These are phyloP conservation scores for Asparagopsis taxiformis DNA, from an alignment of 31 red algal genomes.

Conservation along the genomic window DNA sequence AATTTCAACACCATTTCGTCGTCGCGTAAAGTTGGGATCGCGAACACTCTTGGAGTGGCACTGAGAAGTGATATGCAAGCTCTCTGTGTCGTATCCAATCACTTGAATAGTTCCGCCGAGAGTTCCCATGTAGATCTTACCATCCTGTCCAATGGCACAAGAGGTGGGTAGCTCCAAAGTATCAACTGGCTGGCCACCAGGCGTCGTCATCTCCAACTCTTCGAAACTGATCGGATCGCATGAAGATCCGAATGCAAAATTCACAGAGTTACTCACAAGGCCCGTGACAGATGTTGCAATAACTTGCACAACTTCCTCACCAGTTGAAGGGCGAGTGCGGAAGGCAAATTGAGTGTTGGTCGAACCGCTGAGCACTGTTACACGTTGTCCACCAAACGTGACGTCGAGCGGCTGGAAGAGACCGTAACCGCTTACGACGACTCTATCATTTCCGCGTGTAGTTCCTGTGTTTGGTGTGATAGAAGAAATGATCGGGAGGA, in stretches of 20 bases:
- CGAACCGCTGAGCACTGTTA: neutral
- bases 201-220: conserved; percentile 20
- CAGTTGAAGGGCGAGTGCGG: conserved; percentile 9
- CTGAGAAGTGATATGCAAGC: conserved; percentile 27
- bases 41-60: conserved; percentile 25
- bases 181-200: conserved; percentile 20
- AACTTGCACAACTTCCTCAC: conserved; percentile 18
- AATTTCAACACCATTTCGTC: neutral
- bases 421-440: conserved; percentile 52
- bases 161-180: conserved; percentile 36
- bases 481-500: conserved; percentile 35
- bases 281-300: conserved; percentile 8
- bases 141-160: conserved; percentile 35
- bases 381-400: conserved; percentile 36
- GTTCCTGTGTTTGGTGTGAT: conserved; percentile 16
- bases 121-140: conserved; percentile 45
- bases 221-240: conserved; percentile 44
- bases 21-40: conserved; percentile 16
- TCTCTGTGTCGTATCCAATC: conserved; percentile 13
- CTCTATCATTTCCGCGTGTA: conserved; percentile 16
- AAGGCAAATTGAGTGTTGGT: conserved; percentile 31
- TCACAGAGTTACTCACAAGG: conserved; percentile 32
- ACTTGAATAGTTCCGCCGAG: conserved; percentile 29
- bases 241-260: conserved; percentile 28
- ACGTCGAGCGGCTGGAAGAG: conserved; percentile 44